Conservation (phyloP, 1,284 basidiomycete species). For the Phlebopus sp. region DNA sequence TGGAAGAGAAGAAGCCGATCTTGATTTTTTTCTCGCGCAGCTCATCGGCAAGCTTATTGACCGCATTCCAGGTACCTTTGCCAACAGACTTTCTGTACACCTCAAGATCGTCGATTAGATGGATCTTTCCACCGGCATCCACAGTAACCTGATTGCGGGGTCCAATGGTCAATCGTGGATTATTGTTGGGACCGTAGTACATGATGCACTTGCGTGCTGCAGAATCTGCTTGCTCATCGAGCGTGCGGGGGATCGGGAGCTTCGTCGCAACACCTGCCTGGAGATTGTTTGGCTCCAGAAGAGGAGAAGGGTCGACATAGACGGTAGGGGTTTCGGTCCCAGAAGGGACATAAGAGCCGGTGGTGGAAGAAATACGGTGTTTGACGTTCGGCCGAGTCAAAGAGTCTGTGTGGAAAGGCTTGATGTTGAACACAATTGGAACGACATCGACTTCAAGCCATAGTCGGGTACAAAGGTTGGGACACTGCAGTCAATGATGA, state of each 20-base stretch:
- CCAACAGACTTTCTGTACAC: constrained; percentile 68
- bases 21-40: constrained; percentile 79
- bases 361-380: constrained; percentile 73
- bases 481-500: constrained; percentile 42
- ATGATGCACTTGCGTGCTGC: constrained; percentile 78
- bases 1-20: constrained; percentile 87
- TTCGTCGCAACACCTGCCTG: constrained; percentile 49
- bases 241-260: constrained; percentile 69
- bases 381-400: constrained; percentile 71
- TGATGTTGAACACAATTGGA: constrained; percentile 81
- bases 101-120: constrained; percentile 73
- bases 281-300: constrained; percentile 39
- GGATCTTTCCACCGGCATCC: constrained; percentile 76
- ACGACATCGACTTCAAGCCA: constrained; percentile 77
- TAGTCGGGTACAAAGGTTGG: constrained; percentile 73
- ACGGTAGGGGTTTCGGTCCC: constrained; percentile 72
- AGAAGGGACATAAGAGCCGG: constrained; percentile 69
- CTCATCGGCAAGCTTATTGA: constrained; percentile 77
- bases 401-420: constrained; percentile 74
- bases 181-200: constrained; percentile 78
- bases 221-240: constrained; percentile 81
- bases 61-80: constrained; percentile 70
- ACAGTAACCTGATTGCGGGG: constrained; percentile 79
- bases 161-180: constrained; percentile 74
- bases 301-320: constrained; percentile 50